Evolutionary conservation across 768 basidiomycete genomes (phyloP).

Genomic region (Tricholoma saponaceum): DNA sequence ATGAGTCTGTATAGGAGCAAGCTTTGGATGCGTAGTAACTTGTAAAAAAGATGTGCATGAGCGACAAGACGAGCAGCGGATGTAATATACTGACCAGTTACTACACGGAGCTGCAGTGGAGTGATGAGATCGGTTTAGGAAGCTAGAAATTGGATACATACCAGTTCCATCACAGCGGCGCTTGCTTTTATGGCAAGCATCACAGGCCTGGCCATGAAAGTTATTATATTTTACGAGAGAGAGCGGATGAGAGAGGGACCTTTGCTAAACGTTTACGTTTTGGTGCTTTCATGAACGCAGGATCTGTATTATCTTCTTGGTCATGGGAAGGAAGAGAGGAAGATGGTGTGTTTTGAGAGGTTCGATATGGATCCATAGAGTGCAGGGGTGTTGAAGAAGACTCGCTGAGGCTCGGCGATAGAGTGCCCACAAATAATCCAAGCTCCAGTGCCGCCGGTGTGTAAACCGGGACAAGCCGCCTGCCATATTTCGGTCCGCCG

Average conservation of each 20-base stretch:
- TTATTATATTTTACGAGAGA: slow-evolving; percentile 8
- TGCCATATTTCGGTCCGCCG: slow-evolving; percentile 16
- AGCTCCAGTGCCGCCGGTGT: slow-evolving; percentile 27
- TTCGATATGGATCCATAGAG: slow-evolving; percentile 34
- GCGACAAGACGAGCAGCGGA: background rate
- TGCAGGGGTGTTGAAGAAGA: slow-evolving; percentile 16
- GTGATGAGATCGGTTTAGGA: slow-evolving; percentile 10
- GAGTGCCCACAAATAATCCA: slow-evolving; percentile 9
- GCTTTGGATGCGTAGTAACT: slow-evolving; percentile 81
- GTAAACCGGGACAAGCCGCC: slow-evolving; percentile 15
- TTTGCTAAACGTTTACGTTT: slow-evolving; percentile 56
- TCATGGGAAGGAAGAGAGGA: slow-evolving; percentile 20
- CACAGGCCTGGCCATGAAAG: slow-evolving; percentile 49
- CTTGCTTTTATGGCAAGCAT: slow-evolving; percentile 83
- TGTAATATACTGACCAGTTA: slow-evolving; percentile 56
- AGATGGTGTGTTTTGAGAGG: slow-evolving; percentile 17
- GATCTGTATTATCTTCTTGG: slow-evolving; percentile 28
- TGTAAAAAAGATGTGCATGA: slow-evolving; percentile 14
- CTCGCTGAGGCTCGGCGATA: slow-evolving; percentile 15
- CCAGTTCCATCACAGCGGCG: slow-evolving; percentile 81
- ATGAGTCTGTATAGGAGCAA: slow-evolving; percentile 77
- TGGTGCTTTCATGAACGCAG: slow-evolving; percentile 38
- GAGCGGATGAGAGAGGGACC: slow-evolving; percentile 20
- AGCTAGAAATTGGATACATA: slow-evolving; percentile 27
- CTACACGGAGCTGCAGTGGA: slow-evolving; percentile 62